phyloP scores from a whole-genome alignment of 352 stramenopile genomes.

The Phytophthora pini region DNA sequence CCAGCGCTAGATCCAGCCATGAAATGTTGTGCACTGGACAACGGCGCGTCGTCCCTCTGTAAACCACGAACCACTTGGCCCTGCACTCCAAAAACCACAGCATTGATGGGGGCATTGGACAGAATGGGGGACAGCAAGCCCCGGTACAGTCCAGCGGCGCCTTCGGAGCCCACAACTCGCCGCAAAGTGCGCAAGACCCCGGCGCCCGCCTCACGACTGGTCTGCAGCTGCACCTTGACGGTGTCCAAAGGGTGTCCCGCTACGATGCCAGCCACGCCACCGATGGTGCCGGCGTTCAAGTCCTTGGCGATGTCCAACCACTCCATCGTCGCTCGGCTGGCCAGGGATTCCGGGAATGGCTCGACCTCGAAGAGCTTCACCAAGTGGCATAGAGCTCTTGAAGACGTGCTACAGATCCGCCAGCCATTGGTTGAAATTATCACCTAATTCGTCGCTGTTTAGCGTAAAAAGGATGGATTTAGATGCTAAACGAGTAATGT shows the following conservation, averaged over 20 bases:
- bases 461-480: not conserved
- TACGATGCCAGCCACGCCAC: conserved; percentile 78
- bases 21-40: conserved; percentile 59
- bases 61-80: conserved; percentile 58
- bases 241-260: conserved; percentile 87
- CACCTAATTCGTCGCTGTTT: no score
- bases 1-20: conserved; percentile 65
- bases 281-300: conserved; percentile 84
- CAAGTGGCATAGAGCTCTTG: conserved; percentile 20
- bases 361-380: conserved; percentile 2
- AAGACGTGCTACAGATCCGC: conserved; percentile 11
- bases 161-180: conserved; percentile 63
- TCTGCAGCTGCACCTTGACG: conserved; percentile 89
- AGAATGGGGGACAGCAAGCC: conserved; percentile 80
- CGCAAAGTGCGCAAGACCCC: conserved; percentile 59
- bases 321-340: conserved; percentile 50
- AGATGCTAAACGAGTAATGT: conserved; percentile 4
- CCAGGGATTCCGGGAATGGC: conserved; percentile 17
- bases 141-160: conserved; percentile 73
- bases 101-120: conserved; percentile 88
- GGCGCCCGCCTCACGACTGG: conserved; percentile 30
- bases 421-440: not conserved
- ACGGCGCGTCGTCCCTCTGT: conserved; percentile 30
- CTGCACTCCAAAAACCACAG: conserved; percentile 83
- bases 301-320: conserved; percentile 87